Evolutionary conservation across 805 yeast species (phyloP).

Genomic region (Suhomyces pyralidae): DNA sequence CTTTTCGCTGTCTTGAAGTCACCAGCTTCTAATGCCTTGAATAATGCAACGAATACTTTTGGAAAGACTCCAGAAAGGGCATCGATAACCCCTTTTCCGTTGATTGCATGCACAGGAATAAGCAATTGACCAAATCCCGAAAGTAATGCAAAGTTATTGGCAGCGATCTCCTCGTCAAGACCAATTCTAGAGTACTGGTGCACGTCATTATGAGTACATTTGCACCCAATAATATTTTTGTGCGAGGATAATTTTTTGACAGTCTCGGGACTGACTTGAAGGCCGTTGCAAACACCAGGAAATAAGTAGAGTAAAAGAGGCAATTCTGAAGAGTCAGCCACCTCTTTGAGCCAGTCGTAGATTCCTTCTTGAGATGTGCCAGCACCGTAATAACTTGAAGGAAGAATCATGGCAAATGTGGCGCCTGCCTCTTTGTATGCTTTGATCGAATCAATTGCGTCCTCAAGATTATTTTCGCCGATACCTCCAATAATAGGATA

Average conservation of each 20-base stretch:
- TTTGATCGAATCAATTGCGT: conserved; percentile 40
- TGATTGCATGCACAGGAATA: conserved; percentile 45
- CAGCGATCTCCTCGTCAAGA: conserved; percentile 33
- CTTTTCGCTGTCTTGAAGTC: conserved; percentile 39
- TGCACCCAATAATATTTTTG: conserved; percentile 50
- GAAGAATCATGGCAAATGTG: conserved; percentile 37
- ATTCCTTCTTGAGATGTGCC: conserved; percentile 45
- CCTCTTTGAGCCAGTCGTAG: conserved; percentile 41
- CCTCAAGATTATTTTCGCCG: conserved; percentile 44
- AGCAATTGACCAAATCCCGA: conserved; percentile 54
- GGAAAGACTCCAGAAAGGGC: conserved; percentile 55
- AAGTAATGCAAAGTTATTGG: conserved; percentile 40
- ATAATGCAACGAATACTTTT: conserved; percentile 43
- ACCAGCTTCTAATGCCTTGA: conserved; percentile 37
- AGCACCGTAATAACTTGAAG: conserved; percentile 49
- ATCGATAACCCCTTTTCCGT: conserved; percentile 51
- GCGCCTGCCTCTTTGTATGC: conserved; percentile 39
- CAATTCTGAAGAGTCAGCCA: conserved; percentile 41
- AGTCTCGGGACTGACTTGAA: conserved; percentile 36
- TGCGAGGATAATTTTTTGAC: conserved; percentile 42
- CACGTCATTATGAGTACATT: conserved; percentile 51
- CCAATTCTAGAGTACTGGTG: conserved; percentile 46
- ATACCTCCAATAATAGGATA: conserved; percentile 49
- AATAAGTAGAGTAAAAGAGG: conserved; percentile 47
- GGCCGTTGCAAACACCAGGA: conserved; percentile 49